These are phyloP conservation scores for Psilocybe sp. DNA, from an alignment of 768 basidiomycete species.

Conservation along the genomic window DNA sequence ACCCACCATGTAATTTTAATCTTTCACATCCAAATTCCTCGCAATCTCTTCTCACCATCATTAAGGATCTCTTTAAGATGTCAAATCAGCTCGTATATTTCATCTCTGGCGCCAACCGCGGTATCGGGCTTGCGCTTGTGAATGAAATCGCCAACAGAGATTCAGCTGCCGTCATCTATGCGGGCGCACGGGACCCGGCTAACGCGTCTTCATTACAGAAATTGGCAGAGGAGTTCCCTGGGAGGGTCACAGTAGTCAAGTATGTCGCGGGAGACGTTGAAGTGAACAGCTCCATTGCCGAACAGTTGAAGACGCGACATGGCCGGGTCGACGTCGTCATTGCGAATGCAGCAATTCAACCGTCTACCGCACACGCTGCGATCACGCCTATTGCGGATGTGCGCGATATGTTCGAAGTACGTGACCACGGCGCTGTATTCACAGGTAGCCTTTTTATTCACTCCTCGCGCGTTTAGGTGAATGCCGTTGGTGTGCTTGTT, in stretches of 20 bases:
- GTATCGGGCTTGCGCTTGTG: neutral
- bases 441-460: neutral
- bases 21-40: too few species aligned
- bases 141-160: neutral
- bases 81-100: too few species aligned
- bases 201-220: neutral
- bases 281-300: neutral
- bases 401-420: neutral
- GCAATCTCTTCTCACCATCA: too few species aligned
- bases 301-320: neutral
- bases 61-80: too few species aligned
- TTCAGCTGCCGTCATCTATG: neutral
- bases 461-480: neutral
- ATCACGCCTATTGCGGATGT: neutral
- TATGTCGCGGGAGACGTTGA: neutral
- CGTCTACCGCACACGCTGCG: neutral
- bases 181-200: neutral
- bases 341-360: neutral
- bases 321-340: neutral
- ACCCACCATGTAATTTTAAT: too few species aligned
- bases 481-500: neutral
- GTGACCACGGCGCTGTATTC: neutral
- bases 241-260: neutral
- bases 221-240: neutral
- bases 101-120: too few species aligned